These are phyloP conservation scores for Crithidia brevicula DNA, from an alignment of 208 protist species.

Conservation along the genomic window DNA sequence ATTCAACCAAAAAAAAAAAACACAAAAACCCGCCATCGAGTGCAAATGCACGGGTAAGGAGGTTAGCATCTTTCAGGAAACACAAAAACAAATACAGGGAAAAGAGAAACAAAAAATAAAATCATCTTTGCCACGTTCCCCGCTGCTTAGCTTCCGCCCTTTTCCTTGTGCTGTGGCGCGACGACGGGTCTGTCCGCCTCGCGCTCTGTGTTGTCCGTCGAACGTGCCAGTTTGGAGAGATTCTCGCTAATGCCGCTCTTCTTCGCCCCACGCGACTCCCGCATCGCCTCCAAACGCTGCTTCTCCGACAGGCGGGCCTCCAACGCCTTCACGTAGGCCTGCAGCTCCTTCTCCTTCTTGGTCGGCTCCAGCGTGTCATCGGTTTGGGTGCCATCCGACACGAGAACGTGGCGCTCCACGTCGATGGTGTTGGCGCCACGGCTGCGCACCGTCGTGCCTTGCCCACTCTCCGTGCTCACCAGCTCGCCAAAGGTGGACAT, in stretches of 20 bases:
- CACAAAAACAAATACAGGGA: no score
- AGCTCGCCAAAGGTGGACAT: slow-evolving; percentile 39
- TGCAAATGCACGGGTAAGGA: no score
- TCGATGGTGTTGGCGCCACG: not conserved
- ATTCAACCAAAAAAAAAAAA: no score
- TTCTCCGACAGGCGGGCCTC: slow-evolving; percentile 34
- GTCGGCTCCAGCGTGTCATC: slow-evolving; percentile 20
- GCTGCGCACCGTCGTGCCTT: slow-evolving; percentile 8
- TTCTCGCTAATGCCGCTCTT: slow-evolving; percentile 10
- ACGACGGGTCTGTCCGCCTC: not conserved
- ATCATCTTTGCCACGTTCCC: not conserved
- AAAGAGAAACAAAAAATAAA: slow-evolving; percentile 1
- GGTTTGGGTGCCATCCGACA: slow-evolving; percentile 25
- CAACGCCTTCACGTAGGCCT: slow-evolving; percentile 33
- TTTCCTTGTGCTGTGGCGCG: not conserved
- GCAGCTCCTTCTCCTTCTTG: slow-evolving; percentile 23
- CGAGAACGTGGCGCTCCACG: not conserved
- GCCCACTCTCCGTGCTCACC: slow-evolving; percentile 25
- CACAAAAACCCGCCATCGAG: no score
- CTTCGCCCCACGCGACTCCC: slow-evolving; percentile 25
- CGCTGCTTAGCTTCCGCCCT: not conserved
- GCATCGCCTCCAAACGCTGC: slow-evolving; percentile 32
- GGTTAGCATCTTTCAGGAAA: no score
- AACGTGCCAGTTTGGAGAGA: not conserved
- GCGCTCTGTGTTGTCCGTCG: not conserved